These are phyloP conservation scores for Medicago lupulina DNA, from an alignment of 306 rosid species.

Conservation along the genomic window DNA sequence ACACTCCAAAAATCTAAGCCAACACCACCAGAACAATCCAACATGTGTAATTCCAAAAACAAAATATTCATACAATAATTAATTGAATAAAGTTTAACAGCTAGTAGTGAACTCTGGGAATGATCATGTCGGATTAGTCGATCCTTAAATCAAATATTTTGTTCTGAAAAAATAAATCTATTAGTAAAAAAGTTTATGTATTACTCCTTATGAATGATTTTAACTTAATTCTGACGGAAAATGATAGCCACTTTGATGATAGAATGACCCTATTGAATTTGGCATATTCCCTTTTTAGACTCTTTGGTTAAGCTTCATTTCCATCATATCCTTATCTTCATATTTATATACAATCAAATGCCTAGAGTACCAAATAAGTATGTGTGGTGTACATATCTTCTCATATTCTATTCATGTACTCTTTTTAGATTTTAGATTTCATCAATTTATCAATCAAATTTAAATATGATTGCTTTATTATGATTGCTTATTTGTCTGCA, in stretches of 20 bases:
- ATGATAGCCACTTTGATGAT: not conserved
- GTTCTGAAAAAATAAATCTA: too few relatives aligned
- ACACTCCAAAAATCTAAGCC: too few relatives aligned
- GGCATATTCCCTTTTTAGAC: conserved; percentile 32
- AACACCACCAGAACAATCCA: too few relatives aligned
- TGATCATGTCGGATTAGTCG: too few relatives aligned
- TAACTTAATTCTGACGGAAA: conserved; percentile 25
- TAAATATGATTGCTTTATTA: conserved; percentile 29
- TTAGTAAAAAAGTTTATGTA: too few relatives aligned
- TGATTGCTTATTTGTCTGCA: conserved; percentile 37
- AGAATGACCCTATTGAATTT: conserved; percentile 21
- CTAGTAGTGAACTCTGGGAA: too few relatives aligned
- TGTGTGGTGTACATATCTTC: not conserved
- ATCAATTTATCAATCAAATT: not conserved
- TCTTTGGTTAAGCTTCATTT: conserved; percentile 56
- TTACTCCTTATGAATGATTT: not conserved
- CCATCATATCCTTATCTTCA: conserved; percentile 47
- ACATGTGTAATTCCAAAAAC: too few relatives aligned
- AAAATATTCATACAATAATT: too few relatives aligned
- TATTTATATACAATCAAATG: not conserved
- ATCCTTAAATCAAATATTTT: too few relatives aligned
- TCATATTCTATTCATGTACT: not conserved
- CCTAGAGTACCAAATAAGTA: not conserved
- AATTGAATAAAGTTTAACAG: too few relatives aligned
- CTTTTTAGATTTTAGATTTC: not conserved